These are phyloP conservation scores for Heritiera littoralis DNA, from an alignment of 345 rosid genomes.

Conservation along the genomic window DNA sequence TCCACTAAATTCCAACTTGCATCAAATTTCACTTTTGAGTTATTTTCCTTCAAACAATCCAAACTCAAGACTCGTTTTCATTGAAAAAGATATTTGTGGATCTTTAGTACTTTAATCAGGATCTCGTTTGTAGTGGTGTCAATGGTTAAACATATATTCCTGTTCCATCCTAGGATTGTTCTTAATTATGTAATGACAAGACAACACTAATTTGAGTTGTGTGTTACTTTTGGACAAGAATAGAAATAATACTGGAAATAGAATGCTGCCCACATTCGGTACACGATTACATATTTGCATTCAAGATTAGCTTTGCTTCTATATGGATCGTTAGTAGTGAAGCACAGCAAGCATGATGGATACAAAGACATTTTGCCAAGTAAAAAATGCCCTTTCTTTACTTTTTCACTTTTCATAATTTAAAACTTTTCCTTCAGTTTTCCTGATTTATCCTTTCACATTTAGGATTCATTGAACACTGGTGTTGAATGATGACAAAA, in stretches of 20 bases:
- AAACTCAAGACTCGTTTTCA: not conserved
- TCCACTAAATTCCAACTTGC: not conserved
- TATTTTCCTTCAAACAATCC: not conserved
- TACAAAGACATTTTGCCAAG: not conserved
- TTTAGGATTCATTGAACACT: not conserved
- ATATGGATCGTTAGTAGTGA: constrained; percentile 12
- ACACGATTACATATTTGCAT: not conserved
- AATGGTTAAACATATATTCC: not conserved
- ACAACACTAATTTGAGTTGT: not conserved
- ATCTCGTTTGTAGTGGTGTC: not conserved
- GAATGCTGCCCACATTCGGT: constrained; percentile 14
- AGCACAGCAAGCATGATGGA: not conserved
- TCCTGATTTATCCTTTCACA: not conserved
- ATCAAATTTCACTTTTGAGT: not conserved
- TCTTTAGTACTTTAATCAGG: not conserved
- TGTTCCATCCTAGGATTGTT: not conserved
- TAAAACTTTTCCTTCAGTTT: not conserved
- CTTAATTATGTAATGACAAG: not conserved
- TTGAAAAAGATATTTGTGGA: not conserved
- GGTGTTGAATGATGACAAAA: too few species aligned
- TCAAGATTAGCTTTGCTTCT: not conserved
- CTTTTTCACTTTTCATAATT: not conserved
- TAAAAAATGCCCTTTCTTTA: not conserved
- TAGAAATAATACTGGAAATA: constrained; percentile 8
- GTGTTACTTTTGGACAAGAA: constrained; percentile 11